Percentiles rank a stretch among this genome's conserved stretches.
These are phyloP conservation scores for Gracilariopsis chorda DNA, from an alignment of 23 red algal genomes.

Conservation along the genomic window DNA sequence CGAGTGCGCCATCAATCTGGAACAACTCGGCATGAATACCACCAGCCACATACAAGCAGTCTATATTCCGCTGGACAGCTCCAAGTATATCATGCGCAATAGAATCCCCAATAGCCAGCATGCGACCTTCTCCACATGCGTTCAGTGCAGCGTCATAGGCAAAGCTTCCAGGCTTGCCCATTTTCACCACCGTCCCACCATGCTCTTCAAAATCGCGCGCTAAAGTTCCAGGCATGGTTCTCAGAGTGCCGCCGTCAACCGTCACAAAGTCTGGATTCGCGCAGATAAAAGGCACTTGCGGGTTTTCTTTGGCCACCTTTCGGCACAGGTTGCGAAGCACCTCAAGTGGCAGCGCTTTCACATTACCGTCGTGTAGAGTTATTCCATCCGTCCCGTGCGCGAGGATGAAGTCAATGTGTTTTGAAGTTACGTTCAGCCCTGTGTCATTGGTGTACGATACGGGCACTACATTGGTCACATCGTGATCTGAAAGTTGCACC, in stretches of 20 bases:
- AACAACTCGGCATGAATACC: conserved; percentile 73
- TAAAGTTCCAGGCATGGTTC: conserved; percentile 76
- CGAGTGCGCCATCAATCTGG: conserved; percentile 14
- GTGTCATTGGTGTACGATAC: neutral
- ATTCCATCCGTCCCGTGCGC: conserved; percentile 89
- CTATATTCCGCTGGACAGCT: conserved; percentile 52
- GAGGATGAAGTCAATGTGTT: conserved; percentile 58
- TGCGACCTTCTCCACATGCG: neutral
- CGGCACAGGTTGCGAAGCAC: conserved; percentile 1
- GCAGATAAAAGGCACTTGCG: conserved; percentile 67
- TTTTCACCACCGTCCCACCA: conserved; percentile 32
- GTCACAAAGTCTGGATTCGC: conserved; percentile 88
- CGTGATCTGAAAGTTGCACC: conserved; percentile 6
- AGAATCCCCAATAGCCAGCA: conserved; percentile 78
- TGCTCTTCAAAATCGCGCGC: conserved; percentile 62
- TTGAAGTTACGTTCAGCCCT: conserved; percentile 14
- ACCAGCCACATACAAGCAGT: conserved; percentile 67
- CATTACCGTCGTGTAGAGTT: neutral
- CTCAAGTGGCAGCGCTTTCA: conserved; percentile 32
- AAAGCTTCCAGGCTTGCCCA: conserved; percentile 69
- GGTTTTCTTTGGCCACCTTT: neutral
- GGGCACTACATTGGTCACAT: neutral
- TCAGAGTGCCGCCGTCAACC: conserved; percentile 66
- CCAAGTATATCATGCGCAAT: conserved; percentile 79
- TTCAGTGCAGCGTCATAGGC: conserved; percentile 57